Evolutionary conservation across 495 filamentous ascomycete genomes (phyloP).

Genomic region (Tuber borchii): DNA sequence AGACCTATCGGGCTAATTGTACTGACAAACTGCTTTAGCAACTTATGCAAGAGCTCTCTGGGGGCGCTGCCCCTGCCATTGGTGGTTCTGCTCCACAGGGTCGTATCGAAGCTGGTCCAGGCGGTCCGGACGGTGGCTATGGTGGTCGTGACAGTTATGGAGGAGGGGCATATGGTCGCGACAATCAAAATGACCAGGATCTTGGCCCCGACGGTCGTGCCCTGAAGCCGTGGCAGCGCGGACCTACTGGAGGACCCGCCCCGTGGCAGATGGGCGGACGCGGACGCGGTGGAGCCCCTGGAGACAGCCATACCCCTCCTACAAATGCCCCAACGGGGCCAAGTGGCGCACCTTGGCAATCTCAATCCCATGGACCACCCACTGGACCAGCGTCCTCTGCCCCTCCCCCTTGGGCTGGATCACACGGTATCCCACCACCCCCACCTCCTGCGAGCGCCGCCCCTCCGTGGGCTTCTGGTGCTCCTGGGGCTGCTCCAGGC

Average conservation of each 20-base stretch:
- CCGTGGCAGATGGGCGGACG: constrained; percentile 55
- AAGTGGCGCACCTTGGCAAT: constrained; percentile 47
- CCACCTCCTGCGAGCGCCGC: constrained; percentile 25
- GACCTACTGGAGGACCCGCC: constrained; percentile 78
- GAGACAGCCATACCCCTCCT: constrained; percentile 34
- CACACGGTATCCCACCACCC: constrained; percentile 33
- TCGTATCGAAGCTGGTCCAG: constrained; percentile 75
- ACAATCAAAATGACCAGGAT: constrained; percentile 44
- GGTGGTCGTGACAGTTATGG: constrained; percentile 41
- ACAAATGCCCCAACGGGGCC: constrained; percentile 38
- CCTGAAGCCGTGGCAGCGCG: constrained; percentile 84
- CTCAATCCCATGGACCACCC: constrained; percentile 36
- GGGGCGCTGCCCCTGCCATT: constrained; percentile 57
- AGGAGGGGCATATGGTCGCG: constrained; percentile 43
- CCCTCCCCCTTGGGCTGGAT: constrained; percentile 31
- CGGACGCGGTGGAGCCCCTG: constrained; percentile 25
- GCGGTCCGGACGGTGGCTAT: constrained; percentile 48
- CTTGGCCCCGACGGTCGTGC: constrained; percentile 50
- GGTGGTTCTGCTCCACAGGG: constrained; percentile 60
- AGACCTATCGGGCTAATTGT: neutral
- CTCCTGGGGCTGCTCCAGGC: constrained; percentile 39
- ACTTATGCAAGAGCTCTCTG: constrained; percentile 96
- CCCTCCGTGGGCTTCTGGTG: constrained; percentile 38
- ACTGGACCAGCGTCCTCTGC: constrained; percentile 30
- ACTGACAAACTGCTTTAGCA: constrained; percentile 54